phyloP scores from a whole-genome alignment of 2,329 filamentous ascomycete genomes.

The Pseudogymnoascus sp. region DNA sequence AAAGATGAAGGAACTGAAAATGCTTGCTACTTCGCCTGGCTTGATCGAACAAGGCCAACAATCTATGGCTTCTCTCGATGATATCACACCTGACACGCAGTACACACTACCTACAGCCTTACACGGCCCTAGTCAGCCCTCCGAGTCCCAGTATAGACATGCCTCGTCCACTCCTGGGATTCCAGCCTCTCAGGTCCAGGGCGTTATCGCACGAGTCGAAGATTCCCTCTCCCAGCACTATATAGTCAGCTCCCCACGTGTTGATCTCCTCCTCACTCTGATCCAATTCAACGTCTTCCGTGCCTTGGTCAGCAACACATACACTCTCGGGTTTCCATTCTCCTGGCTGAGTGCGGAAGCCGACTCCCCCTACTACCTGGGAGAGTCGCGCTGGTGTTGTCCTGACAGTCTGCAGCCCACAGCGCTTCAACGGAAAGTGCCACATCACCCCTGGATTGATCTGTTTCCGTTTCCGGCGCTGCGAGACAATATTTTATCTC shows the following conservation, averaged over 20 bases:
- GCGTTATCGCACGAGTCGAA: neutral
- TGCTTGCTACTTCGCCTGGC: neutral
- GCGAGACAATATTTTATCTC: slow-evolving; percentile 34
- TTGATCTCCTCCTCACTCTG: slow-evolving; percentile 30
- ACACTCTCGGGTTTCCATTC: slow-evolving; percentile 22
- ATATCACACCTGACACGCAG: neutral
- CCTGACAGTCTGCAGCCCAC: slow-evolving; percentile 31
- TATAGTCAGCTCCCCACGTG: slow-evolving; percentile 20
- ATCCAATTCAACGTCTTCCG: slow-evolving; percentile 34
- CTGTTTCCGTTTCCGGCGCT: slow-evolving; percentile 32
- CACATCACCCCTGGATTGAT: slow-evolving; percentile 37
- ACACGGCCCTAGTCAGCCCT: neutral
- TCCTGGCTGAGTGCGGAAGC: neutral
- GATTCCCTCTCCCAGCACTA: neutral
- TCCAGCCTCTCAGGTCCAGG: neutral
- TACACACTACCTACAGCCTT: neutral
- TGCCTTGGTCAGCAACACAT: slow-evolving; percentile 29
- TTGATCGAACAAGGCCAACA: neutral
- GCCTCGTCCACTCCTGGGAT: neutral
- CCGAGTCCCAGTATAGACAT: neutral
- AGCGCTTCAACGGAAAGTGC: slow-evolving; percentile 28
- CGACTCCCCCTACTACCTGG: neutral
- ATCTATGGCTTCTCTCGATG: too few species aligned
- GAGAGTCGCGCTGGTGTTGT: slow-evolving; percentile 3
- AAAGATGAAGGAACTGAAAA: neutral